Evolutionary conservation across 768 basidiomycete species (phyloP).

Genomic region (Tubosaeta sp.): DNA sequence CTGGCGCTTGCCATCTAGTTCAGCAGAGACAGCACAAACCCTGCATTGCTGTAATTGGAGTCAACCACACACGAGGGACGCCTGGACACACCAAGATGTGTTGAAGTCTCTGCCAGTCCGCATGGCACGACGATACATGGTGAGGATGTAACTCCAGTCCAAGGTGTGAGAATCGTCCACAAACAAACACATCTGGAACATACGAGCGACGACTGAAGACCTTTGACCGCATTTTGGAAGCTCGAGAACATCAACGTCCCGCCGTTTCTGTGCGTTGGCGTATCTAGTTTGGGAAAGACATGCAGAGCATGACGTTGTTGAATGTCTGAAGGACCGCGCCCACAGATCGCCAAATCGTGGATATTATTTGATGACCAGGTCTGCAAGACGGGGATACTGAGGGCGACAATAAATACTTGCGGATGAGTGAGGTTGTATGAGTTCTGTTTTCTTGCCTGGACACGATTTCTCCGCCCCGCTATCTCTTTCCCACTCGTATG

Average conservation of each 20-base stretch:
- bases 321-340: conserved; percentile 68
- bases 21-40: conserved; percentile 54
- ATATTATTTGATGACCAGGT: conserved; percentile 54
- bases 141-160: conserved; percentile 40
- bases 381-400: conserved; percentile 46
- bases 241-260: conserved; percentile 57
- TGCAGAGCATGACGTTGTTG: conserved; percentile 67
- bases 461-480: no score
- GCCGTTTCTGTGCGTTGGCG: conserved; percentile 63
- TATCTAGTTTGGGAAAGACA: conserved; percentile 5
- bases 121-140: conserved; percentile 55
- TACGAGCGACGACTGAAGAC: conserved; percentile 51
- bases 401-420: conserved; percentile 13
- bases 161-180: not conserved
- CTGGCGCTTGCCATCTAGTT: conserved; percentile 30
- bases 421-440: conserved; percentile 24
- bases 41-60: conserved; percentile 28
- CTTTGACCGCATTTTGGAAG: conserved; percentile 54
- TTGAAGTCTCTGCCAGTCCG: conserved; percentile 62
- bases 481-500: no score
- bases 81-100: conserved; percentile 47
- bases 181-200: not conserved
- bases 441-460: no score
- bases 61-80: no score
- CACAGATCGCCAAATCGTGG: conserved; percentile 41